These are phyloP conservation scores for Mycena vulgaris DNA, from an alignment of 768 basidiomycete genomes.

Conservation along the genomic window DNA sequence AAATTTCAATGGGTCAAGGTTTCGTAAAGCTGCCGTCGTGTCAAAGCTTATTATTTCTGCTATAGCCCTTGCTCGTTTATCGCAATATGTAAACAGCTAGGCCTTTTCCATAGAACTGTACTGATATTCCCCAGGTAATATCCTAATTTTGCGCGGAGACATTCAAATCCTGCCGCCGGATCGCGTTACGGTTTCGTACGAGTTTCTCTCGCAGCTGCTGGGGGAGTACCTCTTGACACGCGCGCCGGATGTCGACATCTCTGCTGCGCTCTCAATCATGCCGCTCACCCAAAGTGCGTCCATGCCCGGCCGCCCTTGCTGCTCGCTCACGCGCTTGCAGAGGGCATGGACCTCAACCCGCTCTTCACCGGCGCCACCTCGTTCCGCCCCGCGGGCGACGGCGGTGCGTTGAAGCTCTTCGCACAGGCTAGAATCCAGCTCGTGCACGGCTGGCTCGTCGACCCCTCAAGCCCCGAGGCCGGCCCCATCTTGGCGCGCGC, in stretches of 20 bases:
- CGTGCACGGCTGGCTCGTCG: slow-evolving; percentile 93
- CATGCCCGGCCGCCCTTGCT: neutral
- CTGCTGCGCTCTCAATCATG: slow-evolving; percentile 82
- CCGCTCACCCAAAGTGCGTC: slow-evolving; percentile 82
- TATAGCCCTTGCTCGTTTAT: slow-evolving; percentile 94
- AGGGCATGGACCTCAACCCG: slow-evolving; percentile 93
- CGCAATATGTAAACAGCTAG: slow-evolving; percentile 78
- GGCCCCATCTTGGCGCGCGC: slow-evolving; percentile 61
- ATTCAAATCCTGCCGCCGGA: slow-evolving; percentile 79
- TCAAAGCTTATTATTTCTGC: slow-evolving; percentile 22
- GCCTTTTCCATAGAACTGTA: slow-evolving; percentile 5
- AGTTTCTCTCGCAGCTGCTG: slow-evolving; percentile 86
- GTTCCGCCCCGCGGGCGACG: slow-evolving; percentile 76
- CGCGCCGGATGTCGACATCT: slow-evolving; percentile 74
- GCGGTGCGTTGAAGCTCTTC: slow-evolving; percentile 89
- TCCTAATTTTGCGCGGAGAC: slow-evolving; percentile 87
- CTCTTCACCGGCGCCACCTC: slow-evolving; percentile 79
- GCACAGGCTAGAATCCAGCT: slow-evolving; percentile 85
- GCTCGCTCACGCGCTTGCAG: slow-evolving; percentile 51
- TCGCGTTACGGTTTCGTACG: slow-evolving; percentile 84
- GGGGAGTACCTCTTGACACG: slow-evolving; percentile 83
- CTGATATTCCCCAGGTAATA: slow-evolving; percentile 73
- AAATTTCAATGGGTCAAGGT: slow-evolving; percentile 88
- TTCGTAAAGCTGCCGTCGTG: neutral
- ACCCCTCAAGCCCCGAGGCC: slow-evolving; percentile 75